Conservation (phyloP, 305 asterid species). For the Fraxinus floribunda region DNA sequence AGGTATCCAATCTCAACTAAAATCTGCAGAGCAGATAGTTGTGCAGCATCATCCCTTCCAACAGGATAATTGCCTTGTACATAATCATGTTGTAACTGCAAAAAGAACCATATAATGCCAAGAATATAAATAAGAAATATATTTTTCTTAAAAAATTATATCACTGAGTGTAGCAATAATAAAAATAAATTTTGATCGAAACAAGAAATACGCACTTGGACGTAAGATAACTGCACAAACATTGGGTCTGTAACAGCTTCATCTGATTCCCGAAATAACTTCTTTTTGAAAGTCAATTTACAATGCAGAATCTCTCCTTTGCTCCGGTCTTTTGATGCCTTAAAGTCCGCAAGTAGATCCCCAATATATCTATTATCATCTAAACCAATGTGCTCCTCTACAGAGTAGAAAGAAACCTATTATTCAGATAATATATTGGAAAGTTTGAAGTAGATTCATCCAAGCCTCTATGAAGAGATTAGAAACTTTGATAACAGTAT, state of each 20-base stretch:
- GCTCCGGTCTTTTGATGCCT: conserved; percentile 87
- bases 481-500: conserved; percentile 7
- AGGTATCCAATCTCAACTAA: conserved; percentile 83
- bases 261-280: conserved; percentile 93
- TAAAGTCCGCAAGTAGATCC: conserved; percentile 90
- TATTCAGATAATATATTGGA: conserved; percentile 16
- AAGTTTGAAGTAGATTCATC: conserved; percentile 8
- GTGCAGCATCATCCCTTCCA: conserved; percentile 98
- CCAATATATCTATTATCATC: conserved; percentile 95
- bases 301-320: conserved; percentile 94
- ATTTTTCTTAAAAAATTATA: conserved; percentile 13
- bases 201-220: conserved; percentile 61
- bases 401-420: conserved; percentile 23
- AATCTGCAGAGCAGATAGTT: conserved; percentile 83
- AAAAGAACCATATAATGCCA: conserved; percentile 22
- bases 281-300: conserved; percentile 82
- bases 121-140: conserved; percentile 11
- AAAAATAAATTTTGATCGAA: neutral
- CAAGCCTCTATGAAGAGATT: conserved; percentile 5
- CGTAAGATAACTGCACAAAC: conserved; percentile 94
- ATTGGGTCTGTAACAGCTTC: conserved; percentile 87
- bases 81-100: conserved; percentile 95
- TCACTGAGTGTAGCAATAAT: neutral
- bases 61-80: conserved; percentile 88
- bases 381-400: conserved; percentile 86